Percentiles rank a stretch among this genome's conserved stretches.
Conservation (phyloP, 495 filamentous ascomycete genomes). For the Penicillium parvum region DNA sequence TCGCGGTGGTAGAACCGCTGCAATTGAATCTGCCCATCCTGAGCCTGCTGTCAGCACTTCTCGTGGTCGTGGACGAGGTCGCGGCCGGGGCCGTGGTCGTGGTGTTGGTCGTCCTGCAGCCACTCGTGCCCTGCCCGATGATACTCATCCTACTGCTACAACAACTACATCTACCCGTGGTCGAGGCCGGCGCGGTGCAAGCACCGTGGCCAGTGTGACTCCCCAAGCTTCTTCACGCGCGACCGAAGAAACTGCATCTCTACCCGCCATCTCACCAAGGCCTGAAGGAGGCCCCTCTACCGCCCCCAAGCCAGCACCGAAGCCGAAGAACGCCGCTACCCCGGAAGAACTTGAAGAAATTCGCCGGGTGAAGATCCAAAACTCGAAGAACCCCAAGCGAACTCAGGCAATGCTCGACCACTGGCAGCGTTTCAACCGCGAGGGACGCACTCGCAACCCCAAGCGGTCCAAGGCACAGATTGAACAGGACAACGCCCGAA, state of each 20-base stretch:
- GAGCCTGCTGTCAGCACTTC: constrained; percentile 25
- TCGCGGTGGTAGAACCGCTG: constrained; percentile 25
- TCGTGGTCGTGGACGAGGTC: constrained; percentile 54
- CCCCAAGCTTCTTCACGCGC: background rate
- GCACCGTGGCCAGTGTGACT: constrained; percentile 6
- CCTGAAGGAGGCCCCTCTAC: constrained; percentile 3
- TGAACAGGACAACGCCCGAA: constrained; percentile 33
- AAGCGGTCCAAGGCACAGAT: constrained; percentile 48
- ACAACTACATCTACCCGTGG: constrained; percentile 9
- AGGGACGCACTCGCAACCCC: constrained; percentile 42
- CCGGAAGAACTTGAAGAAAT: constrained; percentile 31
- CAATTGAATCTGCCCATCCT: constrained; percentile 22
- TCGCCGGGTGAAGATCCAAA: constrained; percentile 36
- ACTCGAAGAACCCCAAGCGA: constrained; percentile 47
- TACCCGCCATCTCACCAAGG: constrained; percentile 10
- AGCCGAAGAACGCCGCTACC: constrained; percentile 14
- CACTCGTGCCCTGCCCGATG: constrained; percentile 24
- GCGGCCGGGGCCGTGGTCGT: constrained; percentile 39
- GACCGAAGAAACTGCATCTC: constrained; percentile 5
- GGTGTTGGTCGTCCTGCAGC: constrained; percentile 10
- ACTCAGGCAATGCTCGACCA: constrained; percentile 49
- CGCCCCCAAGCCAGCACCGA: constrained; percentile 1
- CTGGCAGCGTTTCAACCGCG: constrained; percentile 43
- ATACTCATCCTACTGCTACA: constrained; percentile 7
- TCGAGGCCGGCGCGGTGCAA: constrained; percentile 23